phyloP scores from a whole-genome alignment of 148 eudicot species.

The Dianthus caryophyllus region DNA sequence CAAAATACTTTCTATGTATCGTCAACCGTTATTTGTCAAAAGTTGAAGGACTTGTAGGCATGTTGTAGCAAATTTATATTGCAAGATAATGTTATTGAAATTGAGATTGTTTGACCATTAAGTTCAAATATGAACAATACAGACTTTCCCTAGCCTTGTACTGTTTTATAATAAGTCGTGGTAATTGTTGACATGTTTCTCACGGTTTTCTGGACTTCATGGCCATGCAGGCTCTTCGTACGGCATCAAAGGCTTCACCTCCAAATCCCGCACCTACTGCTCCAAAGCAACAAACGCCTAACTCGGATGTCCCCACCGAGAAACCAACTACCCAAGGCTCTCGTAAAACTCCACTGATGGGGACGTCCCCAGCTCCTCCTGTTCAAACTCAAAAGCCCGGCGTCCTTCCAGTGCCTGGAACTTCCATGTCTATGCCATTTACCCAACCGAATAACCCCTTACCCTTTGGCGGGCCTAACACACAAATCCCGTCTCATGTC shows the following conservation, averaged over 20 bases:
- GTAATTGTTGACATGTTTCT: too few relatives aligned
- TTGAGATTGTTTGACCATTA: too few relatives aligned
- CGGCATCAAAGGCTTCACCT: conserved; percentile 35
- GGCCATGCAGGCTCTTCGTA: conserved; percentile 43
- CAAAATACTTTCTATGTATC: too few relatives aligned
- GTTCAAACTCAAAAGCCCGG: conserved; percentile 50
- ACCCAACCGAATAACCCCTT: conserved; percentile 41
- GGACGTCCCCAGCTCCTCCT: conserved; percentile 31
- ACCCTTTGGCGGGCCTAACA: conserved; percentile 48
- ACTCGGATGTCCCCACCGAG: conserved; percentile 35
- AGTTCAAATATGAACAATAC: too few relatives aligned
- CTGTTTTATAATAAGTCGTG: background rate
- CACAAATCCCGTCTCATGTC: conserved; percentile 48
- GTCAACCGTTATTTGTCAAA: too few relatives aligned
- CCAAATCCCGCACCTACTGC: conserved; percentile 37
- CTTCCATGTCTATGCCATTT: conserved; percentile 40
- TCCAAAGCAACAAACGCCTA: conserved; percentile 47
- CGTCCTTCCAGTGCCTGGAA: conserved; percentile 40
- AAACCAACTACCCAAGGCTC: conserved; percentile 37
- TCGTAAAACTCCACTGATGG: conserved; percentile 27
- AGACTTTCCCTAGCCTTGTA: background rate
- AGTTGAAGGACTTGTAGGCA: too few relatives aligned
- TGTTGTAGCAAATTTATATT: too few relatives aligned
- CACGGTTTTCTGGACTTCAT: conserved; percentile 10
- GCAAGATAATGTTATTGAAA: too few relatives aligned